A percentile compares a stretch with the other conserved stretches of the same genome.
phyloP scores from a whole-genome alignment of 306 rosid species.

The Bauhinia variegata region DNA sequence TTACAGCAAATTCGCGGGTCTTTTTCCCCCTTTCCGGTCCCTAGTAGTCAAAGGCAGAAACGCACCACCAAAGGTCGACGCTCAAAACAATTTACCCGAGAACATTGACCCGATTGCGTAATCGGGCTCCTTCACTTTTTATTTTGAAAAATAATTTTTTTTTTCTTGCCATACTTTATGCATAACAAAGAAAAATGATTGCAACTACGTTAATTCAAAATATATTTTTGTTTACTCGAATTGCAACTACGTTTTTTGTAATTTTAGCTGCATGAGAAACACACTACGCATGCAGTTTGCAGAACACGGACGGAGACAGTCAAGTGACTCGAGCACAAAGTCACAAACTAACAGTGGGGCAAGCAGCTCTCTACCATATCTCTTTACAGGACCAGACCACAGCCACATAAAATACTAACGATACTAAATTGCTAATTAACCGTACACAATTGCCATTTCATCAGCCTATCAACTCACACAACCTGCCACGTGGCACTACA shows the following conservation, averaged over 20 bases:
- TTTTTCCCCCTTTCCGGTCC: background rate
- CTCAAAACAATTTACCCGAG: no score
- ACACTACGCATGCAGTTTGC: background rate
- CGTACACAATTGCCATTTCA: constrained; percentile 39
- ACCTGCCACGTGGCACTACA: constrained; percentile 51
- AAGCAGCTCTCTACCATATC: constrained; percentile 52
- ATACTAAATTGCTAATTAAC: constrained; percentile 48
- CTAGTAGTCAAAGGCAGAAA: background rate
- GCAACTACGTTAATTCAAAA: no score
- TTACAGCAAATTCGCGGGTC: background rate
- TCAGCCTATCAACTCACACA: constrained; percentile 46
- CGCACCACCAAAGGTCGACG: no score
- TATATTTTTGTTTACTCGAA: no score
- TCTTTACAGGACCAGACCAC: constrained; percentile 44
- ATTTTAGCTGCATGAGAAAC: no score
- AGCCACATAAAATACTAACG: constrained; percentile 71
- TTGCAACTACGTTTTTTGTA: no score
- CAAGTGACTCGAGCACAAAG: background rate
- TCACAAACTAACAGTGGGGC: constrained; percentile 34
- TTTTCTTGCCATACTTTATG: no score
- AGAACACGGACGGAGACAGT: background rate
- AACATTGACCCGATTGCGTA: no score
- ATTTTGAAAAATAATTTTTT: no score
- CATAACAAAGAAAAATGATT: no score
- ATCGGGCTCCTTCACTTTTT: no score